A percentile compares a stretch with the other conserved stretches of the same genome.
These are phyloP conservation scores for Pistacia integerrima DNA, from an alignment of 345 rosid genomes.

Conservation along the genomic window DNA sequence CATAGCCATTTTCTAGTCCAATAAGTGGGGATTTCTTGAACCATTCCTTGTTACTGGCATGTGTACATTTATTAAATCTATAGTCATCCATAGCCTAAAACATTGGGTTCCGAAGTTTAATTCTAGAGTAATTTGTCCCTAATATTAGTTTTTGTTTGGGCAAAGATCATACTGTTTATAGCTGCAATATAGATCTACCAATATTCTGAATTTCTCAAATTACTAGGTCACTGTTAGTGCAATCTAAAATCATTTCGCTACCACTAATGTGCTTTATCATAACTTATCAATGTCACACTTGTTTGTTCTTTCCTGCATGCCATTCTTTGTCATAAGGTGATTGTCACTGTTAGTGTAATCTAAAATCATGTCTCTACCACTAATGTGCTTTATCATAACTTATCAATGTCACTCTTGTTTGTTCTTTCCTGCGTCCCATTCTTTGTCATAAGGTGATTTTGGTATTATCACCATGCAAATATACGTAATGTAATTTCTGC, in stretches of 20 bases:
- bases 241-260: not conserved
- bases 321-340: not conserved
- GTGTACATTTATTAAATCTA: not conserved
- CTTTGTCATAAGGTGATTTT: not conserved
- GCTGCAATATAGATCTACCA: conserved; percentile 1
- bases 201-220: not conserved
- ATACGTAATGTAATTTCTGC: not conserved
- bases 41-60: conserved; percentile 4
- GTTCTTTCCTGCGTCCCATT: not conserved
- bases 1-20: not conserved
- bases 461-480: not conserved
- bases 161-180: not conserved
- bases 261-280: not conserved
- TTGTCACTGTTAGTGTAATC: not conserved
- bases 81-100: not conserved
- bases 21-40: not conserved
- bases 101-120: not conserved
- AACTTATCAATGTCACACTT: not conserved
- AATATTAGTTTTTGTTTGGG: not conserved
- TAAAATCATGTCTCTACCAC: not conserved
- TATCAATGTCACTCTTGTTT: not conserved
- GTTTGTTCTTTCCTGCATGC: not conserved
- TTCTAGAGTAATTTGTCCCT: not conserved
- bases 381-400: not conserved
- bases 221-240: not conserved